Base-by-base conservation (phyloP, 805 yeast species). In the Wickerhamiella alocasiicola region DNA sequence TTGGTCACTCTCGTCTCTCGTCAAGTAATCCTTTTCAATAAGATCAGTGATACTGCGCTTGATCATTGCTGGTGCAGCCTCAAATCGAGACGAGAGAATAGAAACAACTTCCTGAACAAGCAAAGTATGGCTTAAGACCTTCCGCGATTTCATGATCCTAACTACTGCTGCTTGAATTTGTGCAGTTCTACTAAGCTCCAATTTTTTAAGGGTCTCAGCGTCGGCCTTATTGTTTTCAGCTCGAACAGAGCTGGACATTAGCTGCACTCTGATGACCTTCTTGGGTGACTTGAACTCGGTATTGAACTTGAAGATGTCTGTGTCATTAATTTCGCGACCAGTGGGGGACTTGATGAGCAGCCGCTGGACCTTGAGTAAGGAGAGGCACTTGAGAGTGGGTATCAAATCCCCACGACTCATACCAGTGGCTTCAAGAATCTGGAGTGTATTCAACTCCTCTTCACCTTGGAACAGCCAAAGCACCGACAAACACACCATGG, bases 71-170 rank as follows among this genome's bases (percentile, higher is more conserved):
- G 84, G 77, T 45, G 78, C 77, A 3, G 96, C 95, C 50, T 72
- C 75, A 66, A 91, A 88, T 50, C 95, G 68, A 28, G 73, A 66
- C 49, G 75, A 75, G 5, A 94, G 74, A 54, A 82, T 93, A 41
- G 81, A 79, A 46, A 81, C 76, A 28, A 88, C 91, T 57, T 85
- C 95, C 50, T 80, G 82, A 26, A 85, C 76, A 53, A 88, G 70
- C 37, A 75, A 75, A 34, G 78, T 78, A 56, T 87, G 95, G 45
- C 73, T 72, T 52, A 84, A 65, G 35, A 68, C 68, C 57, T 84
- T 81, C 55, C 95, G 71, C 1, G 95, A 85, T 64, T 91, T 91
- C 97, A 88, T 87, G 54, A 88, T 80, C 54, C 97, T 71, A 24
- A 88, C 96, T 60, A 91, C 82, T 52, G 94, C 84, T 2, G 97